Base-by-base conservation (phyloP, 306 rosid species). In the Luffa acutangula region DNA sequence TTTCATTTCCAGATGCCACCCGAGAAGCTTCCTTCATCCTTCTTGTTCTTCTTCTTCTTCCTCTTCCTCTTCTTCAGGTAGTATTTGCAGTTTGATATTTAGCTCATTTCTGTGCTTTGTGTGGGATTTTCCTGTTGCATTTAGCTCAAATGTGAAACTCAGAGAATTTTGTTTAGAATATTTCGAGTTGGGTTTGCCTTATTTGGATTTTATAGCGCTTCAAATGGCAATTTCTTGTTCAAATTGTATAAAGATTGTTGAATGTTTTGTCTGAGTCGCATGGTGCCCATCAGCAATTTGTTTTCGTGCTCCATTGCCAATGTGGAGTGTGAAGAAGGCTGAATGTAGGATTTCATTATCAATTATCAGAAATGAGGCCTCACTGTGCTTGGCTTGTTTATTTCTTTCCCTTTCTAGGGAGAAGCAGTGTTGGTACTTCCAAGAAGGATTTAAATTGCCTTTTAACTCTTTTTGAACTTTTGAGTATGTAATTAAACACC, bases 1-100 rank as follows among this genome's bases (percentile, higher is more conserved):
- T 11, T 88, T 91, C 78, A 90, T 88, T 82, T 69, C 87, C 15
- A 87, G 91, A 87, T 83, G 82, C 83, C 92, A 86, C 67, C 87
- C 78, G 51, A 79, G 87, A 86, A 87, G 81, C 80, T 78, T 85
- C 71, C 88, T 83, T 83, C 82, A 83, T 81, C 78, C 90, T 36
- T 78, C 86, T 78, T 63, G 43, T 63, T 81, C 86, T 79, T 52
- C 87, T 75, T 75, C 89, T 76, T 86, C 84, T 67, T 78, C 91
- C 58, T 85, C 91, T 5, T 79, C n/a, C n/a, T n/a, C 83, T 42
- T 76, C 82, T 78, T 86, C 87, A 9, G 82, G 85, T 82, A 48
- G 58, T 60, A n/a, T 75, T 43, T n/a, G 14, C 25, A 21, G 64
- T 21, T 69, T 33, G 3, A 20, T 41, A 48, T 65, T 62, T 18